phyloP scores from a whole-genome alignment of 2,329 filamentous ascomycete species.

The Cordyceps fumosorosea region DNA sequence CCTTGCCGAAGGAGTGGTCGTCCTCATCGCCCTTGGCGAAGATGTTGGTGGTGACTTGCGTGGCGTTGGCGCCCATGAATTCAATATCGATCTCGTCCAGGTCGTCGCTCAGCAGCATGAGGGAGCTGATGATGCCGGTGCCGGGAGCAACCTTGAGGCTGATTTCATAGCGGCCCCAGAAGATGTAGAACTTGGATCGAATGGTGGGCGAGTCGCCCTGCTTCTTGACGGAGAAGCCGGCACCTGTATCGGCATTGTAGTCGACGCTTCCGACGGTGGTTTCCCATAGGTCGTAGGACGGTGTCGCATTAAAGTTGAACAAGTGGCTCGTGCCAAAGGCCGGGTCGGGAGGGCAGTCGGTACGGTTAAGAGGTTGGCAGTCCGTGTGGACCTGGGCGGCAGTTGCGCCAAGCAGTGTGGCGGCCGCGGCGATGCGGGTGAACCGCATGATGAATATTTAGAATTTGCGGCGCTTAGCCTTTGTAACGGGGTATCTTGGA shows the following conservation, averaged over 20 bases:
- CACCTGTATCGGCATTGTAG: slow-evolving; percentile 56
- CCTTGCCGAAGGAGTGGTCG: slow-evolving; percentile 55
- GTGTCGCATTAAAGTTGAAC: slow-evolving; percentile 59
- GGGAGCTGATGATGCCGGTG: slow-evolving; percentile 69
- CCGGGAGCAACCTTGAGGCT: slow-evolving; percentile 70
- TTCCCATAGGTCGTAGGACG: slow-evolving; percentile 57
- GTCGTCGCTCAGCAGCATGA: slow-evolving; percentile 78
- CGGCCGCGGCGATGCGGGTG: slow-evolving; percentile 24
- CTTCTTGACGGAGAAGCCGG: slow-evolving; percentile 63
- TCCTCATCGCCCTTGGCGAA: slow-evolving; percentile 67
- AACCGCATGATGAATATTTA: slow-evolving; percentile 19
- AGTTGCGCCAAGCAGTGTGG: slow-evolving; percentile 38
- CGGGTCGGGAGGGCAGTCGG: slow-evolving; percentile 60
- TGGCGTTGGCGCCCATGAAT: slow-evolving; percentile 62
- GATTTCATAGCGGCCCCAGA: slow-evolving; percentile 75
- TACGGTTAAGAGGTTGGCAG: slow-evolving; percentile 69
- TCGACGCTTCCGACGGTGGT: slow-evolving; percentile 58
- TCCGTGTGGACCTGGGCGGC: slow-evolving; percentile 67
- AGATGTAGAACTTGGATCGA: slow-evolving; percentile 74
- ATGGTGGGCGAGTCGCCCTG: slow-evolving; percentile 73
- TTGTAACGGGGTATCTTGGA: background rate
- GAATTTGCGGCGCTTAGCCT: background rate
- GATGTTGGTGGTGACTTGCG: slow-evolving; percentile 64
- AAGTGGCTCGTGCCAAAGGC: slow-evolving; percentile 60
- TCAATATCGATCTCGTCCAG: slow-evolving; percentile 88